Percentiles rank a stretch among this genome's conserved stretches.
These are phyloP conservation scores for Sphaerobolus stellatus DNA, from an alignment of 1,284 basidiomycete genomes.

Conservation along the genomic window DNA sequence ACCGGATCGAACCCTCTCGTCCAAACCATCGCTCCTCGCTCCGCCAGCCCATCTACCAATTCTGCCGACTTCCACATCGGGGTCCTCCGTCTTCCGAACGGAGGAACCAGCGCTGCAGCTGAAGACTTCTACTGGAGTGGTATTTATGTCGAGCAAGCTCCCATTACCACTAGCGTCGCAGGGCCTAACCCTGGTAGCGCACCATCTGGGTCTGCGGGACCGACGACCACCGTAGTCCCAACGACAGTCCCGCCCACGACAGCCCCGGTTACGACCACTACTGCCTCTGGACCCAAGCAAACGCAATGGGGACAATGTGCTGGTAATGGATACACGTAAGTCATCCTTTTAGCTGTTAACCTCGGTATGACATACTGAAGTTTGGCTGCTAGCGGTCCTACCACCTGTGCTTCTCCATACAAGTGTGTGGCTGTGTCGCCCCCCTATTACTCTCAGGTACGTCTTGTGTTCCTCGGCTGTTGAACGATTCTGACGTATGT, in stretches of 20 bases:
- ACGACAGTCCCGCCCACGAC: slow-evolving; percentile 20
- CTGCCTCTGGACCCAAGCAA: slow-evolving; percentile 41
- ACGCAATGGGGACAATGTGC: slow-evolving; percentile 56
- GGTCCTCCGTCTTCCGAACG: slow-evolving; percentile 54
- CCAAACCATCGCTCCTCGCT: slow-evolving; percentile 50
- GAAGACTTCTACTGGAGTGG: slow-evolving; percentile 64
- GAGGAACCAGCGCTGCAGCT: slow-evolving; percentile 31
- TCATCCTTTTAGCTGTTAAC: neutral
- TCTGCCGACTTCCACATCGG: slow-evolving; percentile 64
- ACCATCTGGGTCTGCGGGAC: slow-evolving; percentile 13
- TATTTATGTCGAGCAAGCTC: slow-evolving; percentile 57
- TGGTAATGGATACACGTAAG: slow-evolving; percentile 31
- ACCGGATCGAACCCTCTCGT: slow-evolving; percentile 48
- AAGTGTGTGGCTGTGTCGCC: slow-evolving; percentile 49
- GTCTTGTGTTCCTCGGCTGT: too few species aligned
- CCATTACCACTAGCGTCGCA: slow-evolving; percentile 46
- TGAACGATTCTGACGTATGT: too few species aligned
- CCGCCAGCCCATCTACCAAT: slow-evolving; percentile 56
- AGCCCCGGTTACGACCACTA: slow-evolving; percentile 30
- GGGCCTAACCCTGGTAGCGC: slow-evolving; percentile 13
- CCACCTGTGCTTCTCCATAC: slow-evolving; percentile 42
- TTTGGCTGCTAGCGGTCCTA: slow-evolving; percentile 39
- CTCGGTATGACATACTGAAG: neutral
- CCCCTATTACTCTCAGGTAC: slow-evolving; percentile 55
- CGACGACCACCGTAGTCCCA: slow-evolving; percentile 18